Evolutionary conservation across 192 early-diverging fungal genomes (phyloP), one percentile per base, ranked within the genome.

Genomic region (Gaertneriomyces semiglobifer): DNA sequence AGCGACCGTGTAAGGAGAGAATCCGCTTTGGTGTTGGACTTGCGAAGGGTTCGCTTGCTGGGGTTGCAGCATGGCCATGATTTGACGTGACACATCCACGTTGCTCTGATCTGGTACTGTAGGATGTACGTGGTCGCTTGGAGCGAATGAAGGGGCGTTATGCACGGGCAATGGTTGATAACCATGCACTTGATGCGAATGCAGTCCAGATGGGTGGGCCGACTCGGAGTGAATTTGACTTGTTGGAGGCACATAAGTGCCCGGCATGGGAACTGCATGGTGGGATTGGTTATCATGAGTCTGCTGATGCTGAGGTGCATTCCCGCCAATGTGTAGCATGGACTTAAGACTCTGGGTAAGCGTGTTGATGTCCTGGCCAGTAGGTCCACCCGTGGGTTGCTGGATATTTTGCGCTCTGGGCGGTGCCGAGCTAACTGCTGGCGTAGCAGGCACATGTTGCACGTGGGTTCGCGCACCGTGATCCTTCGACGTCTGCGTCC

Each of bases 321-420:
- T n/a, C 16, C 25, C 14, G 18, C 72, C 66, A 42, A 74, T 74
- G 42, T 70, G 72, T 51, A 74, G 66, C 50, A 74, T 62, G 48
- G 25, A 63, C 47, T 70, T 74, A 33, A 74, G 47, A 39, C 39
- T 59, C 40, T 56, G 65, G 40, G 65, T 64, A 2, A 62, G 19
- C 52, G 38, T 58, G 4, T 40, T 14, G 18, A 38, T 33, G 25
- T 33, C 57, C 20, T 52, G n/a, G 50, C 20, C 50, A n/a, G 50
- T 52, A n/a, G 50, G 20, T 20, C 50, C 50, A 52, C 50, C 6
- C n/a, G 50, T n/a, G n/a, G 50, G 50, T 52, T 18, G 20, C 50
- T 20, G n/a, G 20, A n/a, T 52, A 52, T 52, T 18, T 52, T 20
- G n/a, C 3, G 4, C 6, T 52, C n/a, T 20, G n/a, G 50, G n/a